phyloP scores from a whole-genome alignment of 495 filamentous ascomycete species.

The Glutinoglossum americanum region DNA sequence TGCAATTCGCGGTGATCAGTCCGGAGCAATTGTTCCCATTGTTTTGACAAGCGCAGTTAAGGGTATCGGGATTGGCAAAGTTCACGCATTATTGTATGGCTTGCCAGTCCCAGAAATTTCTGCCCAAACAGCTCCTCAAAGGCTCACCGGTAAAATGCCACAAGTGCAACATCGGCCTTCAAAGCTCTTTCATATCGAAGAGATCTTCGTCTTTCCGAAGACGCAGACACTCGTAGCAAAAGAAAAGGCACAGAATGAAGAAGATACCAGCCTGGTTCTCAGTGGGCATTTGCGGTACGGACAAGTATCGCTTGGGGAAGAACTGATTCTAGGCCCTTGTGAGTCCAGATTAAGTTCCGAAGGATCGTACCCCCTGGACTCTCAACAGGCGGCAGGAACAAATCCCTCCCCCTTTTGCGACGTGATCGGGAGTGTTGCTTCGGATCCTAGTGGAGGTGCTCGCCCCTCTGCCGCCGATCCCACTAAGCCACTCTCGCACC shows the following conservation, averaged over 20 bases:
- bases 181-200: constrained; percentile 12
- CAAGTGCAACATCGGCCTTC: constrained; percentile 14
- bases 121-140: neutral
- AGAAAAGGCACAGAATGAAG: neutral
- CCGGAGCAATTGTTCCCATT: constrained; percentile 44
- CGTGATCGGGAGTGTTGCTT: neutral
- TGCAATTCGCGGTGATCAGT: neutral
- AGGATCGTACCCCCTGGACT: constrained; percentile 14
- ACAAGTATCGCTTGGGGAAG: constrained; percentile 54
- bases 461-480: neutral
- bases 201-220: constrained; percentile 1
- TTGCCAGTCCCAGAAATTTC: constrained; percentile 30
- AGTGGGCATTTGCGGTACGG: constrained; percentile 71
- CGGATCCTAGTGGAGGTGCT: neutral
- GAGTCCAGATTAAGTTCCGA: constrained; percentile 10
- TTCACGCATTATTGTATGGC: constrained; percentile 62
- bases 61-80: constrained; percentile 55
- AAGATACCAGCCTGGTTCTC: constrained; percentile 36
- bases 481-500: neutral
- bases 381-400: constrained; percentile 18
- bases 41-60: constrained; percentile 72
- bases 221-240: neutral
- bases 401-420: constrained; percentile 8
- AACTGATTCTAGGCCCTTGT: constrained; percentile 62
- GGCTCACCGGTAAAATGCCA: neutral